A percentile compares a stretch with the other conserved stretches of the same genome.
Conservation (phyloP, 768 basidiomycete genomes). For the Collybia mongolica region DNA sequence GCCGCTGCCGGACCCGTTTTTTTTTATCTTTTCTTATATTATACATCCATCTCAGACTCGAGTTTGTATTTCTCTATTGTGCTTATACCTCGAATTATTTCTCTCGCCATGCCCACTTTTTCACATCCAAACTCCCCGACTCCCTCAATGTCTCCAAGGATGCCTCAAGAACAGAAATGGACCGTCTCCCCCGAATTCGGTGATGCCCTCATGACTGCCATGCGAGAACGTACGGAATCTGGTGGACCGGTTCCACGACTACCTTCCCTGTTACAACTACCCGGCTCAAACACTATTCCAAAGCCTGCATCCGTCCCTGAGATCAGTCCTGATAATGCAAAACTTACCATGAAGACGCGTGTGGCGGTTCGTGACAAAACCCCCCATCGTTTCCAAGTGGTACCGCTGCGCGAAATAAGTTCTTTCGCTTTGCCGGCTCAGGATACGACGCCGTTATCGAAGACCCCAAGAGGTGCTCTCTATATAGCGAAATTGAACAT, state of each 20-base stretch:
- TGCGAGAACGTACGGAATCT: slow-evolving; percentile 13
- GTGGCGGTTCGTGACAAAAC: slow-evolving; percentile 42
- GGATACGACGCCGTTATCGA: neutral
- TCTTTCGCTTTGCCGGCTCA: slow-evolving; percentile 9
- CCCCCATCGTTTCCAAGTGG: slow-evolving; percentile 42
- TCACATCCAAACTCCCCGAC: too few relatives aligned
- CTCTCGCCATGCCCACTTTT: too few relatives aligned
- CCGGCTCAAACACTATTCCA: slow-evolving; percentile 9
- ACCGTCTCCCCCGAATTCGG: slow-evolving; percentile 16
- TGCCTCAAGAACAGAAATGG: slow-evolving; percentile 7
- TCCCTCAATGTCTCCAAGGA: too few relatives aligned
- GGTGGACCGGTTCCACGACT: slow-evolving; percentile 14
- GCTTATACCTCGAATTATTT: too few relatives aligned
- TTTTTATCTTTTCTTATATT: too few relatives aligned
- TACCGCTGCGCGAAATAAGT: slow-evolving; percentile 36
- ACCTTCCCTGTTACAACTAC: slow-evolving; percentile 14
- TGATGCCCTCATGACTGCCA: slow-evolving; percentile 13
- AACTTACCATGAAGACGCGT: slow-evolving; percentile 43
- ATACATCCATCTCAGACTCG: too few relatives aligned
- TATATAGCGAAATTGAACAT: too few relatives aligned
- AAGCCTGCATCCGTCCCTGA: slow-evolving; percentile 4
- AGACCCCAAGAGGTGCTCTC: neutral
- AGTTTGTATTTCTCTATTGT: too few relatives aligned
- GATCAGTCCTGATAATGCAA: slow-evolving; percentile 15
- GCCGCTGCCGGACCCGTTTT: too few relatives aligned